These are phyloP conservation scores for Tolypocladium paradoxum DNA, from an alignment of 2,329 filamentous ascomycete species.

Conservation along the genomic window DNA sequence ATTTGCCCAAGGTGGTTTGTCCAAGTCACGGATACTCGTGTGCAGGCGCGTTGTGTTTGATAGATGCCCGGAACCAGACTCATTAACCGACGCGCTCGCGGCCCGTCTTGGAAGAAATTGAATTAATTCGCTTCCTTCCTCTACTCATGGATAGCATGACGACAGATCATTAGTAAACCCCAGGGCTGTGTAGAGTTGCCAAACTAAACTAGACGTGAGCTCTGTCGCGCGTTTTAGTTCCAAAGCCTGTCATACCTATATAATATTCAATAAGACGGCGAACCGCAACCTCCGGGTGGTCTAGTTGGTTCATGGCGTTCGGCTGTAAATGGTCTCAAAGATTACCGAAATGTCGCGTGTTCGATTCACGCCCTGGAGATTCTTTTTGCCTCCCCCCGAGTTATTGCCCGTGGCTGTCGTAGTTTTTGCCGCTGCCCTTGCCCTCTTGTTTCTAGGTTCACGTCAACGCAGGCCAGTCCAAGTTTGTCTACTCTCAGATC, in stretches of 20 bases:
- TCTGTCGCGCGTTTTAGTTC: too few species aligned
- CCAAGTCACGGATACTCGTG: too few species aligned
- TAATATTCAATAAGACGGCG: not conserved
- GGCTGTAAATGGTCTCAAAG: constrained; percentile 16
- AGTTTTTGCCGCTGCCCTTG: too few species aligned
- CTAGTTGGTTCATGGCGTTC: constrained; percentile 19
- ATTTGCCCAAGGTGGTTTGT: not conserved
- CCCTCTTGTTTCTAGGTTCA: too few species aligned
- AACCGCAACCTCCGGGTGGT: constrained; percentile 13
- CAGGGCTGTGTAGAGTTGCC: too few species aligned
- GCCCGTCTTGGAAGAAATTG: not conserved
- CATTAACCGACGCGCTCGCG: not conserved
- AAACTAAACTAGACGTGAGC: too few species aligned
- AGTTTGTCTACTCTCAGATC: constrained; percentile 10
- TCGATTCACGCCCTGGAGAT: constrained; percentile 18
- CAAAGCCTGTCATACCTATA: not conserved
- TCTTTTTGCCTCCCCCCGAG: too few species aligned
- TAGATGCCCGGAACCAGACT: not conserved
- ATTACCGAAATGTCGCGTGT: constrained; percentile 17
- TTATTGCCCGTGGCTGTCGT: too few species aligned
- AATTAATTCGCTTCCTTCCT: not conserved
- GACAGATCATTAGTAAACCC: too few species aligned
- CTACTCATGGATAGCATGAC: too few species aligned
- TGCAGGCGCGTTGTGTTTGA: too few species aligned
- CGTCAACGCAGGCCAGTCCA: constrained; percentile 9